Percentiles rank a stretch among this genome's conserved stretches.
These are phyloP conservation scores for Penicillium salamii DNA, from an alignment of 495 filamentous ascomycete genomes.

Conservation along the genomic window DNA sequence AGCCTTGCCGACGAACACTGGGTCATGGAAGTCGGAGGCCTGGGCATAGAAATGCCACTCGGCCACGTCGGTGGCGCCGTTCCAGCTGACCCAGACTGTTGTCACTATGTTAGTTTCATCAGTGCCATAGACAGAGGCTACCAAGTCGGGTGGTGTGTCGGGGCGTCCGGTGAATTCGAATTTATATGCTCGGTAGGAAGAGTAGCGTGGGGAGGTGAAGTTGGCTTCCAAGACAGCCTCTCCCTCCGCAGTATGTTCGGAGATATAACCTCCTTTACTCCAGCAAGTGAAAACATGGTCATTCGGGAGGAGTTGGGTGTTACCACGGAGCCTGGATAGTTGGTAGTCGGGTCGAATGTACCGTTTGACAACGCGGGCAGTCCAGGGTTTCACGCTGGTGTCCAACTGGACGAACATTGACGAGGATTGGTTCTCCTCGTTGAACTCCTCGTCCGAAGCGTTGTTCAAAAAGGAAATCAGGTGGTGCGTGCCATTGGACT, in stretches of 20 bases:
- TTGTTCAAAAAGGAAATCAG: conserved; percentile 54
- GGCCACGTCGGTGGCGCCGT: conserved; percentile 43
- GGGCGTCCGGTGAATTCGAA: conserved; percentile 32
- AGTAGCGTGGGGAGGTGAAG: conserved; percentile 26
- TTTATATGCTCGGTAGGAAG: conserved; percentile 35
- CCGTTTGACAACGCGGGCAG: conserved; percentile 36
- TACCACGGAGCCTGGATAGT: conserved; percentile 54
- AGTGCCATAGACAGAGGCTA: conserved; percentile 27
- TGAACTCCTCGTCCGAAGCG: conserved; percentile 42
- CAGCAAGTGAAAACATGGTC: conserved; percentile 57
- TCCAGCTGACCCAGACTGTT: conserved; percentile 42
- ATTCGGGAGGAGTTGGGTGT: conserved; percentile 50
- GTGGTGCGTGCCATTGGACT: conserved; percentile 37
- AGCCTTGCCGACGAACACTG: conserved; percentile 24
- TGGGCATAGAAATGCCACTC: conserved; percentile 37
- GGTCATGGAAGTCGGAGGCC: conserved; percentile 20
- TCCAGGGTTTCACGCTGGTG: conserved; percentile 38
- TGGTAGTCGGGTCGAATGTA: conserved; percentile 40
- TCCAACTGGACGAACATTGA: conserved; percentile 53
- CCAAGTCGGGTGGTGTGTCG: conserved; percentile 21
- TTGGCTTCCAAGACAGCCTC: conserved; percentile 38
- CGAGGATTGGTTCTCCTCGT: conserved; percentile 43
- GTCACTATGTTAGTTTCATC: conserved; percentile 29
- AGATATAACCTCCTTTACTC: conserved; percentile 51
- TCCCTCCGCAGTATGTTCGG: conserved; percentile 50